These are phyloP conservation scores for Sextonia rubra DNA, from an alignment of 164 flowering plant species.

Conservation along the genomic window DNA sequence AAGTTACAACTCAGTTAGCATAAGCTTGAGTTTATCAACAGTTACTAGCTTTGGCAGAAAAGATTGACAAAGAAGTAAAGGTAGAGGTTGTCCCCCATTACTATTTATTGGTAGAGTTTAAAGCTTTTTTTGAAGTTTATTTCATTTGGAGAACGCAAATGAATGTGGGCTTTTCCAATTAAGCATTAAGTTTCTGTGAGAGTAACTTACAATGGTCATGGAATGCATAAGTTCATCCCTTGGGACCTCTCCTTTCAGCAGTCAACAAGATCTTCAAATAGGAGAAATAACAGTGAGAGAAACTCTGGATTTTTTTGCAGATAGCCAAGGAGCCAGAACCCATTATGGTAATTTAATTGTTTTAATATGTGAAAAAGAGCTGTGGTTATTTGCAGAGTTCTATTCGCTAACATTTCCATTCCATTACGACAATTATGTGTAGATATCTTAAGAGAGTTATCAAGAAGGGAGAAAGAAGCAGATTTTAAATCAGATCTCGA, in stretches of 20 bases:
- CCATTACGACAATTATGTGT: conserved; percentile 2
- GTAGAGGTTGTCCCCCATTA: conserved; percentile 12
- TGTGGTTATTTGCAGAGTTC: not conserved
- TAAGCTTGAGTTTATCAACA: too few relatives aligned
- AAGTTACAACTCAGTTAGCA: too few relatives aligned
- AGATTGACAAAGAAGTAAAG: conserved; percentile 38
- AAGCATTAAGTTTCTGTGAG: conserved; percentile 40
- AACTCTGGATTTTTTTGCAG: conserved; percentile 51
- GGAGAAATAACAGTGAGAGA: conserved; percentile 64
- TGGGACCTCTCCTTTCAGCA: conserved; percentile 59
- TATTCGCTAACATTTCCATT: not conserved
- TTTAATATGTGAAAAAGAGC: not conserved
- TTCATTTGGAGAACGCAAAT: too few relatives aligned
- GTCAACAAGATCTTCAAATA: conserved; percentile 56
- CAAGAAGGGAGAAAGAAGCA: conserved; percentile 65
- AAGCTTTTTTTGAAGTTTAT: not conserved
- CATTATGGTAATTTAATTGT: conserved; percentile 30
- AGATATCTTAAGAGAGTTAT: conserved; percentile 63
- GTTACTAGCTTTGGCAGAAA: conserved; percentile 34
- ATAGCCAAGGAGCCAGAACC: conserved; percentile 62
- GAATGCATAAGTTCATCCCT: conserved; percentile 62
- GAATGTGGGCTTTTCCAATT: not conserved
- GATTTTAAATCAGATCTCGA: conserved; percentile 67
- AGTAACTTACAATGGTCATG: conserved; percentile 67
- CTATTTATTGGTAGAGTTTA: not conserved